Evolutionary conservation across 257 asterid genomes (phyloP), one percentile per base, ranked within the genome.

Genomic region (Paraleonurus japonicus): DNA sequence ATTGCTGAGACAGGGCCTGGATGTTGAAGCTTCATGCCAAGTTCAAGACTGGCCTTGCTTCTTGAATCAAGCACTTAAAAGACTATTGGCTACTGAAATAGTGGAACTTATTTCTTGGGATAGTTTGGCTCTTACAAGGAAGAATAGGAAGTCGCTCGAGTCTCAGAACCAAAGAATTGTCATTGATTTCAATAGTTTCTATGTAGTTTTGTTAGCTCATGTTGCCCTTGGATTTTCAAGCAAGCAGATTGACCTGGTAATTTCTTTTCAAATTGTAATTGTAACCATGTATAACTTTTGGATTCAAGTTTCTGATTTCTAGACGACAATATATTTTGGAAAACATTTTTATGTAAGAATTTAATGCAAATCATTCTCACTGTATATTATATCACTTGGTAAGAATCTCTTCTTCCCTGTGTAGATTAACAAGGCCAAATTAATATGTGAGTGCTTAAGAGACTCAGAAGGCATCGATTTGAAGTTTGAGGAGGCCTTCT

Each of bases 31-130:
- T 77, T 81, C 96, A n/a, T 87, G 98, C 79, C 93, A 86, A 74
- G 99, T 95, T 75, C 86, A 90, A 76, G 99, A 95, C 75, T 95
- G 99, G 99, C 85, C 97, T 58, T 88, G 95, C 85, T 95, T 95
- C 81, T 84, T 95, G 74, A 79, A 77, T 82, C 97, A 88, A 84
- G 94, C 97, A 54, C 87, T 95, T 47, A 92, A 76, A 65, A 92
- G 86, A 81, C 98, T 95, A 73, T 82, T 85, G 92, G 99, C 98
- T 64, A 76, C 84, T 17, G 99, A 95, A 84, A 89, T 90, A 67
- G 96, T 92, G 62, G 98, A 92, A 74, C 99, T 95, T 61, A 81
- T 88, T 67, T 77, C 86, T 8, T 95, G 99, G 99, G 95, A 90
- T 74, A 84, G 81, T 75, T 82, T 95, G 74, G 96, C 95, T 68